Conservation (phyloP, 192 early-diverging fungal species). For the Backusella psychrophila region DNA sequence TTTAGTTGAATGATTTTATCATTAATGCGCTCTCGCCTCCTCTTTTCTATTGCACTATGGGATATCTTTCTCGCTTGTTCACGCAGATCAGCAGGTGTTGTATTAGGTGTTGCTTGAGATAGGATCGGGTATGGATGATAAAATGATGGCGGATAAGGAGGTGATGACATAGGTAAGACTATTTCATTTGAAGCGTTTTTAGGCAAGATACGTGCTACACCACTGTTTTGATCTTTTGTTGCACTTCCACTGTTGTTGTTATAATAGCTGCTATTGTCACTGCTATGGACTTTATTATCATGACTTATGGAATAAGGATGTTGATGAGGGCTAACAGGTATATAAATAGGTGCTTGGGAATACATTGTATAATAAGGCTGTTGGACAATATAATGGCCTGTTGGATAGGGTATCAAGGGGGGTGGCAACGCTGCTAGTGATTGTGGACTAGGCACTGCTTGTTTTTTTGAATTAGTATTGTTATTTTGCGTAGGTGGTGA, state of each 20-base stretch:
- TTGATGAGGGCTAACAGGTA: constrained; percentile 8
- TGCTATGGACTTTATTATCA: neutral
- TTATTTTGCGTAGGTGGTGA: neutral
- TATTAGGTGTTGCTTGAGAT: neutral
- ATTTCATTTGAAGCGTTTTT: neutral
- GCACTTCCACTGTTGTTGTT: neutral
- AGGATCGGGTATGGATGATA: neutral
- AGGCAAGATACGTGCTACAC: neutral
- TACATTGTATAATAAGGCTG: constrained; percentile 12
- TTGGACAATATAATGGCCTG: neutral
- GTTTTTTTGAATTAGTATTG: neutral
- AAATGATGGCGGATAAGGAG: neutral
- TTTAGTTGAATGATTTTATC: constrained; percentile 75
- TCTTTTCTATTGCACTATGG: constrained; percentile 81
- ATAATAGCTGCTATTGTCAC: neutral
- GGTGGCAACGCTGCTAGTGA: neutral
- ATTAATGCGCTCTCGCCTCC: constrained; percentile 84
- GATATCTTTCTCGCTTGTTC: constrained; percentile 74
- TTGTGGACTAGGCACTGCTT: neutral
- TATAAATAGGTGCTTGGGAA: constrained; percentile 1
- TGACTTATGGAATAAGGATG: neutral
- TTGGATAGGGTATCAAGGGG: constrained; percentile 9
- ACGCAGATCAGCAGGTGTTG: constrained; percentile 43
- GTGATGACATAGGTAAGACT: neutral
- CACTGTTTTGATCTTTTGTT: no score